Evolutionary conservation across 768 basidiomycete species (phyloP), one percentile per base, ranked within the genome.

Genomic region (Termitomyces sp.): DNA sequence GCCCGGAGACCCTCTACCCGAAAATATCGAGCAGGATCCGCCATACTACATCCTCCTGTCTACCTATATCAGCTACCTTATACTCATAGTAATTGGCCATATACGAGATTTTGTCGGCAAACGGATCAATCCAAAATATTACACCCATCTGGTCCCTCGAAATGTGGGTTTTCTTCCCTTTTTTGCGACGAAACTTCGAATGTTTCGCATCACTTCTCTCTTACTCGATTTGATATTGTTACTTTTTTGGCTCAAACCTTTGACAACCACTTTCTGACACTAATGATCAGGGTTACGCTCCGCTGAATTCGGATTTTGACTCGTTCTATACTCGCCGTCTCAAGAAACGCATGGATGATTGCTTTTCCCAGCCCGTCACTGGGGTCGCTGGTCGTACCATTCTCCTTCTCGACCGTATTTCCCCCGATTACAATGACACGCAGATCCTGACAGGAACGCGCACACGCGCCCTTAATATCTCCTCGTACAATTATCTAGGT

Each of bases 401-500:
- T 66, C 70, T 85, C 44, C 78, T 90, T 55, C 81, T 93, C 50
- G 93, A 98, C 73, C 89, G 96, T 44, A 78, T 82, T 61, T 90
- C 92, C 12, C 72, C 80, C 49, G 89, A 97, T 71, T 86, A 88
- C 75, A 91, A 94, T 72, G 76, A 81, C 66, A 87, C 86, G 3
- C 87, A 91, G 58, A 71, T 83, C 50, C 76, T 87, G 64, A 89
- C 91, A 2, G 96, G 94, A 57, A 81, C 77, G 1, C 82, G 79
- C 26, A 94, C 92, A 0, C 91, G 95, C 52, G 90, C 87, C 0
- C 87, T 99, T 63, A 99, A 99, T 70, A 89, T 98, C 62, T 95
- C 94, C 0, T 97, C 94, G 8, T 99, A 99, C 78, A 99, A 98
- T 74, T 99, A 98, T 69, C 92, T 99, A 64, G 97, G 97, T 3